Evolutionary conservation across 2,329 filamentous ascomycete genomes (phyloP), one percentile per base, ranked within the genome.

Genomic region (Coniochaeta sp.): DNA sequence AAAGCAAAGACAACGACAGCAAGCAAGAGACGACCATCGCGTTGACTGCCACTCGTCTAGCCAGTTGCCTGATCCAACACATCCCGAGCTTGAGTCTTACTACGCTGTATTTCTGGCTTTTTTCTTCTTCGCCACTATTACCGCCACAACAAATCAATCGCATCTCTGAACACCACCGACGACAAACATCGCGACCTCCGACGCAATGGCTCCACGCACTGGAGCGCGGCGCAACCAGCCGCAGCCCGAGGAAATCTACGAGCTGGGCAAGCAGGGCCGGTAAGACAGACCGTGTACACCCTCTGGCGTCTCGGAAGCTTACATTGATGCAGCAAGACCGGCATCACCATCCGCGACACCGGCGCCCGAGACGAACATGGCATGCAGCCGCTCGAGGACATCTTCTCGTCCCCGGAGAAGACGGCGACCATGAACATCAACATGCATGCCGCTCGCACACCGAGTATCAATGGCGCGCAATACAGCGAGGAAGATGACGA

Each of bases 351-450:
- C 34, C 85, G 86, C 68, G 91, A 96, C 69, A 86, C 80, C 60
- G 91, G 91, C 58, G 79, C 87, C 62, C 89, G 91, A 76, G 93
- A 98, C 75, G 92, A 96, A 72, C 81, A 96, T 80, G 95, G 93
- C 73, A 87, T 99, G 79, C 91, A 97, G 72, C 89, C 90, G 38
- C 83, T 96, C 61, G 90, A 93, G 38, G 85, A 86, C 66, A 85
- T 98, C 65, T 96, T 96, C 74, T 97, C 93, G 9, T 96, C 93
- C 22, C 92, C 93, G 16, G 83, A 85, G 65, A 89, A 87, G 68
- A 58, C 34, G 64, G 63, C 62, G 67, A 26, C 34, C 64, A 63
- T 62, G 17, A 59, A 40, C 26, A 60, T 62, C n/a, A 59, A 40
- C 26, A 60, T 63, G 72, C 70, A 65, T 65, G 76, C 64, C 7